Conservation (phyloP, 2,329 filamentous ascomycete species). For the Plectosphaerella cucumerina region DNA sequence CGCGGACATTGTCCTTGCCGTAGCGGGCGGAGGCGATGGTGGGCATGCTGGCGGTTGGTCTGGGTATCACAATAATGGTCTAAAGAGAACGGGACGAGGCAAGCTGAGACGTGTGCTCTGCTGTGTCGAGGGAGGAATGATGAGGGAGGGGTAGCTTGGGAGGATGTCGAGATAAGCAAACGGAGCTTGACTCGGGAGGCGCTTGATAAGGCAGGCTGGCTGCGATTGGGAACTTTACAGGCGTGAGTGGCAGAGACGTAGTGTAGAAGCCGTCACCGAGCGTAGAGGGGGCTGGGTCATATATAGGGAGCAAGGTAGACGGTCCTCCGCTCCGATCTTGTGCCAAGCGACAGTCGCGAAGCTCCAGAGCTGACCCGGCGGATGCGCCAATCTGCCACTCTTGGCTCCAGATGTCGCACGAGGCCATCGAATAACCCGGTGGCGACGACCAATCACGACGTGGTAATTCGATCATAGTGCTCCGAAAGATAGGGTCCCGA, state of each 20-base stretch:
- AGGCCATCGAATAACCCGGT: neutral
- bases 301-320: neutral
- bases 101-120: neutral
- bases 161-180: neutral
- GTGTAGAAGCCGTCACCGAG: neutral
- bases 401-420: neutral
- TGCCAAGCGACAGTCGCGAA: neutral
- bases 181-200: neutral
- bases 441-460: neutral
- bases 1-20: conserved; percentile 96
- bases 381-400: neutral
- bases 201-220: neutral
- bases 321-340: neutral
- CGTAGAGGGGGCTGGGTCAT: neutral
- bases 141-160: neutral
- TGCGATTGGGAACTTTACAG: neutral
- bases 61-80: conserved; percentile 4
- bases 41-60: conserved; percentile 39
- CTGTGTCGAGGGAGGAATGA: neutral
- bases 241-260: neutral
- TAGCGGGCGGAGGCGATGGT: conserved; percentile 64
- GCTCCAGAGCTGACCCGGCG: neutral
- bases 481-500: conserved; percentile 1
- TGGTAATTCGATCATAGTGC: neutral
- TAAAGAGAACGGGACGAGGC: neutral